These are phyloP conservation scores for Salvia rosmarinus DNA, from an alignment of 257 asterid species.

Conservation along the genomic window DNA sequence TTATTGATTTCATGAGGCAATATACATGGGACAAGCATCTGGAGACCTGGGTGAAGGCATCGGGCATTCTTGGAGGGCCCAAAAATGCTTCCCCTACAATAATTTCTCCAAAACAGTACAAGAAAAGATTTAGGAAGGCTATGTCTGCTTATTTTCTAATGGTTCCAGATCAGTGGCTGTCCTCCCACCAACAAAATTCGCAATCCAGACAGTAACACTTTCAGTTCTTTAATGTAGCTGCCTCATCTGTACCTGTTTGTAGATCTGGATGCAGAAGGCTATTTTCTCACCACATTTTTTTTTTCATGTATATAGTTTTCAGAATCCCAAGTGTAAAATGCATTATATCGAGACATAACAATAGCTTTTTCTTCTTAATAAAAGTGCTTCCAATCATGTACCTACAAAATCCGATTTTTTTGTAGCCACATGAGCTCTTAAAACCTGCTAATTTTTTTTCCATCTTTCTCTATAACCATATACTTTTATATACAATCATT, in stretches of 20 bases:
- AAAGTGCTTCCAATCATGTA: no score
- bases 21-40: slow-evolving; percentile 93
- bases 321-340: slow-evolving; percentile 35
- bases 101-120: slow-evolving; percentile 72
- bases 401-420: no score
- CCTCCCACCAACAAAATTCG: slow-evolving; percentile 41
- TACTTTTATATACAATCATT: no score
- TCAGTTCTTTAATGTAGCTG: not conserved
- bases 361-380: not conserved
- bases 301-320: slow-evolving; percentile 22
- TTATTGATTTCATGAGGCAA: slow-evolving; percentile 85
- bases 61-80: slow-evolving; percentile 79
- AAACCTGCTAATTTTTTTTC: no score
- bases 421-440: no score
- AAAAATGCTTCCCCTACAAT: slow-evolving; percentile 72
- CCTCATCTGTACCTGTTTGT: slow-evolving; percentile 19
- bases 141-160: slow-evolving; percentile 83
- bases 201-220: slow-evolving; percentile 19
- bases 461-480: no score
- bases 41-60: slow-evolving; percentile 86
- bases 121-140: slow-evolving; percentile 78
- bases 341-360: not conserved
- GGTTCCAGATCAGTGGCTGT: slow-evolving; percentile 84
- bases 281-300: not conserved
- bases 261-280: slow-evolving; percentile 32